Evolutionary conservation across 2,329 filamentous ascomycete genomes (phyloP).

Genomic region (Plenodomus biglobosus): DNA sequence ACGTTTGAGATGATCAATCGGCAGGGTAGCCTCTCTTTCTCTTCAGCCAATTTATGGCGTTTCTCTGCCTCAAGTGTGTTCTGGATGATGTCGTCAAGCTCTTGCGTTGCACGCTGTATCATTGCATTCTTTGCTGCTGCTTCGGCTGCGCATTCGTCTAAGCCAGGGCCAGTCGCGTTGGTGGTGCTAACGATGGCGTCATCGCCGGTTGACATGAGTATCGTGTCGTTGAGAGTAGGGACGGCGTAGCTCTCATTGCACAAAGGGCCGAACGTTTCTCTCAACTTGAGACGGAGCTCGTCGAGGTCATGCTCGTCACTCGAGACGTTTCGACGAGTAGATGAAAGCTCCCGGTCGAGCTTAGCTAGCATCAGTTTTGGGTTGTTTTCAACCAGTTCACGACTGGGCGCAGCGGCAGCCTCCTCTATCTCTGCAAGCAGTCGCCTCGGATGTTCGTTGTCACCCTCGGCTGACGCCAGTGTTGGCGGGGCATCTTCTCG

Average conservation of each 20-base stretch:
- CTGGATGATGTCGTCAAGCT: slow-evolving; percentile 10
- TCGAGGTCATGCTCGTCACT: slow-evolving; percentile 5
- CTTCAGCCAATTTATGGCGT: slow-evolving; percentile 7
- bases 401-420: neutral
- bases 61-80: slow-evolving; percentile 14
- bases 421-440: slow-evolving; percentile 7
- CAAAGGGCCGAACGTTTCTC: neutral
- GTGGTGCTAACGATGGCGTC: neutral
- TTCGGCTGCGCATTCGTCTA: slow-evolving; percentile 7
- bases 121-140: slow-evolving; percentile 11
- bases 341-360: neutral
- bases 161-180: slow-evolving; percentile 4
- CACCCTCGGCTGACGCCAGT: neutral
- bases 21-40: slow-evolving; percentile 9
- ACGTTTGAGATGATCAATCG: slow-evolving; percentile 31
- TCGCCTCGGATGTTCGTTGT: neutral
- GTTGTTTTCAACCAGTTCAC: neutral
- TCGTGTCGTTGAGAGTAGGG: neutral
- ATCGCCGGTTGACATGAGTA: neutral
- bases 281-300: slow-evolving; percentile 1
- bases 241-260: neutral
- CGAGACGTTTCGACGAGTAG: neutral
- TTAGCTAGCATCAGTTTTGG: neutral
- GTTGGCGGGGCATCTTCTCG: neutral
- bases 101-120: slow-evolving; percentile 10